These are phyloP conservation scores for Pleurostoma richardsiae DNA, from an alignment of 2,329 filamentous ascomycete species.

Conservation along the genomic window DNA sequence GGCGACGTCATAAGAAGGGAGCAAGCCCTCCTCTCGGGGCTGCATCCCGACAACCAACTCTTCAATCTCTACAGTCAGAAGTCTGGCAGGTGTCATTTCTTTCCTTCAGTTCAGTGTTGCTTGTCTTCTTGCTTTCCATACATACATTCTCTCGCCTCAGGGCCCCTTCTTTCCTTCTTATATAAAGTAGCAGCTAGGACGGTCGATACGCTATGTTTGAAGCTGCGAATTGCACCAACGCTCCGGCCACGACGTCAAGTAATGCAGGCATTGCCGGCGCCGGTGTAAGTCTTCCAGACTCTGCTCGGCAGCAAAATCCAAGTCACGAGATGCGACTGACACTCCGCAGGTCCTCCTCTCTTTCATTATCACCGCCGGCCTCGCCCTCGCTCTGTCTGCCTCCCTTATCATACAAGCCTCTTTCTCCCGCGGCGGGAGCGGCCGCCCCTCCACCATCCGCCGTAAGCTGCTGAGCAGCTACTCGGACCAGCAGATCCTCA, in stretches of 20 bases:
- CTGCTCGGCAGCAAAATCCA: not conserved
- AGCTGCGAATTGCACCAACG: constrained; percentile 31
- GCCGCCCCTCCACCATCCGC: constrained; percentile 44
- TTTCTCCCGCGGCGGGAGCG: constrained; percentile 22
- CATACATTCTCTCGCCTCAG: not conserved
- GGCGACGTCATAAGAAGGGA: not conserved
- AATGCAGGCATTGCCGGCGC: constrained; percentile 54
- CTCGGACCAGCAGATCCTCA: constrained; percentile 64
- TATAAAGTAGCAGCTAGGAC: not conserved
- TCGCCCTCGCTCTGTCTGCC: constrained; percentile 3
- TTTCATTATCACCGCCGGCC: constrained; percentile 7
- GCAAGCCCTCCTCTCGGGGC: not conserved
- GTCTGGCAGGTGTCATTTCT: not conserved
- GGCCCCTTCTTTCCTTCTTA: not conserved
- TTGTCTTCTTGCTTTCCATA: not conserved
- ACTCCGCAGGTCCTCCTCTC: constrained; percentile 6
- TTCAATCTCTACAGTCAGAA: not conserved
- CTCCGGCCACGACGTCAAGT: constrained; percentile 38
- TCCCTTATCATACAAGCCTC: constrained; percentile 5
- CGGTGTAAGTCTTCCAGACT: constrained; percentile 35
- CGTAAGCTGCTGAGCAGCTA: constrained; percentile 62
- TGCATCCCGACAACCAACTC: not conserved
- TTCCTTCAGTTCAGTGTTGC: not conserved
- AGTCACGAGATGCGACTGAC: not conserved
- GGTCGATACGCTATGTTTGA: constrained; percentile 5